These are phyloP conservation scores for Parachaetomium inaequale DNA, from an alignment of 495 filamentous ascomycete genomes.

Conservation along the genomic window DNA sequence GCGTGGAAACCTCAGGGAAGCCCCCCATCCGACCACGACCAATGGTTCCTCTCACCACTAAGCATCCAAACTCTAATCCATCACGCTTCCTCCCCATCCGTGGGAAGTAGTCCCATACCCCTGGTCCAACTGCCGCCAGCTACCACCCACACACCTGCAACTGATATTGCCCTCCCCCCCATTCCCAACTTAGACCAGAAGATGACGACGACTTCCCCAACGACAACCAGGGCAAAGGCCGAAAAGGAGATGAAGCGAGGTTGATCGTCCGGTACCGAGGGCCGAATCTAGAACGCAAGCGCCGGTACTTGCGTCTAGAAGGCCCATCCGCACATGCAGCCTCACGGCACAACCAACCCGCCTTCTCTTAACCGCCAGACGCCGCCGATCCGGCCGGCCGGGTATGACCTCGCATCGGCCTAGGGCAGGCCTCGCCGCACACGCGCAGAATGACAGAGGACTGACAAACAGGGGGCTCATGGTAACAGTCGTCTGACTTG, in stretches of 20 bases:
- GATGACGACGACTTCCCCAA: slow-evolving; percentile 3
- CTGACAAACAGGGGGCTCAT: slow-evolving; percentile 1
- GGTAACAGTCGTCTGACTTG: not conserved
- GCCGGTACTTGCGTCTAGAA: slow-evolving; percentile 9
- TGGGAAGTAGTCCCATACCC: not conserved
- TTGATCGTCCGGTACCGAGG: slow-evolving; percentile 5
- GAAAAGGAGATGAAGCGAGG: not conserved
- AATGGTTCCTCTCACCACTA: not conserved
- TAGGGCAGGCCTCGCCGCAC: not conserved
- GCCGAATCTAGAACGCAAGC: slow-evolving; percentile 11
- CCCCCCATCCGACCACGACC: not conserved
- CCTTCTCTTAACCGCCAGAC: not conserved
- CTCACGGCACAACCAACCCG: not conserved
- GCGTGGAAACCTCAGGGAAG: not conserved
- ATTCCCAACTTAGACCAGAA: slow-evolving; percentile 11
- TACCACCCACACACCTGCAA: slow-evolving; percentile 4
- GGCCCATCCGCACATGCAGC: not conserved
- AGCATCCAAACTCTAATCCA: not conserved
- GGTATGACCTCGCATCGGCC: not conserved
- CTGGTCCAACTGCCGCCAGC: slow-evolving; percentile 1
- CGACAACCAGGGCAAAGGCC: not conserved
- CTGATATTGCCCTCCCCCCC: not conserved
- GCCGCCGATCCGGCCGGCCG: slow-evolving; percentile 8
- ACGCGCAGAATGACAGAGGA: not conserved
- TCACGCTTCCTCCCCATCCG: not conserved